Base-by-base conservation (phyloP, 169 alveolate species). In the Cryptosporidium meleagridis region DNA sequence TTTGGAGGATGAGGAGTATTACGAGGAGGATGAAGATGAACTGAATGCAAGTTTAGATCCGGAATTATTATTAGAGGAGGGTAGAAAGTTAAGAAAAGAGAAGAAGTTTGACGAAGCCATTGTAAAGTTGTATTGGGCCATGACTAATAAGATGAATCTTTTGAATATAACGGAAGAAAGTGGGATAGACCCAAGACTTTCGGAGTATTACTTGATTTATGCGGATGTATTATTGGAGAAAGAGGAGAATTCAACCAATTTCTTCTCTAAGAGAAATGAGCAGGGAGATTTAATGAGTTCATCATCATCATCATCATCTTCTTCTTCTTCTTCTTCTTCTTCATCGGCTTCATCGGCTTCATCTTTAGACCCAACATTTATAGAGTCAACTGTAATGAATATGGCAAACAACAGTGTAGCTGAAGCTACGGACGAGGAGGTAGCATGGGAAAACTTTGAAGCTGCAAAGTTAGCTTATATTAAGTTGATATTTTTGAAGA, bases 391-490 rank as follows among this genome's bases (percentile, higher is more conserved):
- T 2, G 86, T 62, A 12, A 35, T 75, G 48, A 8, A 18, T 23
- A 70, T 70, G 67, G 23, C 35, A 44, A 29, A 55, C 35, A 44
- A 10, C 41, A 48, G 51, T 6, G 33, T 31, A 3, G 37, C 29
- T 12, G 89, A 80, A 14, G 67, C 75, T 21, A 41, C 89, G 21
- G 89, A 80, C 41, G 89, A 80, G 35, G 89, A 80, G 35, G 65
- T 80, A 6, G 89, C 89, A 18, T 80, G 89, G 89, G 89, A 80
- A 14, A 80, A 80, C 26, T 80, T 80, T 59, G 89, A 80, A 31
- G 89, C 89, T 16, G 89, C 89, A n/a, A 80, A 80, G 52, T 51
- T 80, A 29, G 89, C 89, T 33, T 80, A 80, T 67, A 62, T 80
- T 21, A 80, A 80, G 29, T 53, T 59, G 39, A 80, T 80, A 39